phyloP scores from a whole-genome alignment of 345 rosid species.

The Eucalyptus cloeziana region DNA sequence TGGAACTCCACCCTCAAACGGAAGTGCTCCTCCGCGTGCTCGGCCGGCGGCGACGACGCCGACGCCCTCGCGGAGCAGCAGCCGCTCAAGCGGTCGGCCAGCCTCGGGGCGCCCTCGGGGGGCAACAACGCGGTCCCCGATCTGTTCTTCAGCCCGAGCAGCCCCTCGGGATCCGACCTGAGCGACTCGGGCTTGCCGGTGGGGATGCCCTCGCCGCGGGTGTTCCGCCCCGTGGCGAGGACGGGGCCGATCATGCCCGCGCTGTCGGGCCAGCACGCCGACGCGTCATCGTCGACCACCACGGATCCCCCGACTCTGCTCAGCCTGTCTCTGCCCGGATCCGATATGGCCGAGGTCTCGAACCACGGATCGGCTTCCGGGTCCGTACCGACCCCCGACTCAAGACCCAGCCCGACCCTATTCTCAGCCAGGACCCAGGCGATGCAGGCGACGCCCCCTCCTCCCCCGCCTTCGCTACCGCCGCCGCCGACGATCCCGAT shows the following conservation, averaged over 20 bases:
- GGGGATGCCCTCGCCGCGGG: slow-evolving; percentile 22
- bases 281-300: slow-evolving; percentile 15
- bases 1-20: slow-evolving; percentile 81
- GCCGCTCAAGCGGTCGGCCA: slow-evolving; percentile 59
- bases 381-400: neutral
- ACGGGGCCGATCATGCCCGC: slow-evolving; percentile 21
- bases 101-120: slow-evolving; percentile 27
- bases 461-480: neutral
- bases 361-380: neutral
- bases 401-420: neutral
- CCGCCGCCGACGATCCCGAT: neutral
- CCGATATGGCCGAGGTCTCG: slow-evolving; percentile 18
- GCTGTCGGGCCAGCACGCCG: slow-evolving; percentile 12
- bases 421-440: neutral
- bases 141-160: slow-evolving; percentile 38
- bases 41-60: slow-evolving; percentile 12
- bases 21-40: slow-evolving; percentile 35
- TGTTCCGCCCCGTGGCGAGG: slow-evolving; percentile 21
- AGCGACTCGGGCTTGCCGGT: slow-evolving; percentile 43
- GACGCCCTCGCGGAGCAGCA: slow-evolving; percentile 1
- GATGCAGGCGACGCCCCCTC: neutral
- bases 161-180: slow-evolving; percentile 60
- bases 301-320: slow-evolving; percentile 46
- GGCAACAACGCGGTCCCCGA: slow-evolving; percentile 20
- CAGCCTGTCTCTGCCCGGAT: slow-evolving; percentile 64